Percentiles rank a stretch among this genome's conserved stretches.
Evolutionary conservation across 225 moss, liverwort and hornwort genomes (phyloP).

Genomic region (Lunularia cruciata): DNA sequence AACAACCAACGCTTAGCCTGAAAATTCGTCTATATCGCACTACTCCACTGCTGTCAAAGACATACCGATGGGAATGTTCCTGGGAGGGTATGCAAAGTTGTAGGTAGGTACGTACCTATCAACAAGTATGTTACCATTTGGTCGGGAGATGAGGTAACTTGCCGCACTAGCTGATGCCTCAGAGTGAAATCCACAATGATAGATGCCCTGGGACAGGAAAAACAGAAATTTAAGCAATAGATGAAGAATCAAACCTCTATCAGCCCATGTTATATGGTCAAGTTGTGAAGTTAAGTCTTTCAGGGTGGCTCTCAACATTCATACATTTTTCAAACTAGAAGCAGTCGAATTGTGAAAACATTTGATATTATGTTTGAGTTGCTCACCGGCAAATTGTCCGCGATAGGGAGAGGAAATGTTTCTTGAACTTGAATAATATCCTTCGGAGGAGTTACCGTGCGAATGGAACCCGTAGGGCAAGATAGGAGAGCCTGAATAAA

Average conservation of each 20-base stretch:
- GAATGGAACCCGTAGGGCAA: slow-evolving; percentile 78
- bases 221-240: neutral
- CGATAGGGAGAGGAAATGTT: slow-evolving; percentile 67
- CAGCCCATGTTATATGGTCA: too few relatives aligned
- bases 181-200: slow-evolving; percentile 85
- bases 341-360: too few relatives aligned
- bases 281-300: too few relatives aligned
- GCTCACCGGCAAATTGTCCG: slow-evolving; percentile 38
- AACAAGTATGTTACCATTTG: slow-evolving; percentile 83
- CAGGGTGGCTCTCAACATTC: too few relatives aligned
- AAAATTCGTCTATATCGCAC: too few relatives aligned
- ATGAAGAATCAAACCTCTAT: neutral
- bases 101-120: slow-evolving; percentile 57
- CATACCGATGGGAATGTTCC: too few relatives aligned
- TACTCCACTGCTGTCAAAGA: too few relatives aligned
- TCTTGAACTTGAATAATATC: slow-evolving; percentile 61
- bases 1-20: too few relatives aligned
- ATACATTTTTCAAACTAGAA: too few relatives aligned
- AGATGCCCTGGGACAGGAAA: slow-evolving; percentile 60
- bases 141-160: slow-evolving; percentile 67
- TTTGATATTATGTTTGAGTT: too few relatives aligned
- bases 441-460: slow-evolving; percentile 54
- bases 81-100: too few relatives aligned
- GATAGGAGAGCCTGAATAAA: slow-evolving; percentile 60
- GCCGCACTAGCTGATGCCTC: slow-evolving; percentile 62